These are phyloP conservation scores for Linum trigynum DNA, from an alignment of 345 rosid species.

Conservation along the genomic window DNA sequence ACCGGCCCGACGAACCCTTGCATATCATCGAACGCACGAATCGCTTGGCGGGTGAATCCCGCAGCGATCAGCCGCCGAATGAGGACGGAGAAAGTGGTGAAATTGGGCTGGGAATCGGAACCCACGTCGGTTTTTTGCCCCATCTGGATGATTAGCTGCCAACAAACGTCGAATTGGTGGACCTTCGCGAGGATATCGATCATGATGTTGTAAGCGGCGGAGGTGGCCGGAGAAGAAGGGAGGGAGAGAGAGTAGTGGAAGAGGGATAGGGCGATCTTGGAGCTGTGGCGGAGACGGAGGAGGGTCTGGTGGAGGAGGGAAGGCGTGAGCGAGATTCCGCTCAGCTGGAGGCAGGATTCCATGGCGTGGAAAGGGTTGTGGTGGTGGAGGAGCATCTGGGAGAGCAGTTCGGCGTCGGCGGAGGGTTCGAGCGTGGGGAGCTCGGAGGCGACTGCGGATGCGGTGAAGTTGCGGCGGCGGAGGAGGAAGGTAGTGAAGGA, in stretches of 20 bases:
- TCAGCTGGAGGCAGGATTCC: conserved; percentile 76
- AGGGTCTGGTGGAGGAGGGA: conserved; percentile 66
- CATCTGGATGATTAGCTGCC: conserved; percentile 71
- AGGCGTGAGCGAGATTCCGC: conserved; percentile 55
- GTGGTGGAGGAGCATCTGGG: conserved; percentile 55
- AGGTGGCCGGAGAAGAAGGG: conserved; percentile 28
- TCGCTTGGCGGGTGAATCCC: conserved; percentile 79
- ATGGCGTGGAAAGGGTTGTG: conserved; percentile 80
- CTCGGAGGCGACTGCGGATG: conserved; percentile 6
- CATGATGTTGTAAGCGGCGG: conserved; percentile 38
- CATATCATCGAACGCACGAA: conserved; percentile 72
- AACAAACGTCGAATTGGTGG: conserved; percentile 65
- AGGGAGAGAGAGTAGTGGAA: conserved; percentile 45
- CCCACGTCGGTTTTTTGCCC: conserved; percentile 21
- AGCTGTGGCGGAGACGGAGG: conserved; percentile 73
- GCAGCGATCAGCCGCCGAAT: conserved; percentile 66
- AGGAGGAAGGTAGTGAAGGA: neutral
- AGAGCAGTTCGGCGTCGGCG: conserved; percentile 54
- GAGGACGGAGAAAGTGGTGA: conserved; percentile 54
- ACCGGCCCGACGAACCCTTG: conserved; percentile 28
- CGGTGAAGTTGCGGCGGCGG: neutral
- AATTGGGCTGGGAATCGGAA: conserved; percentile 18
- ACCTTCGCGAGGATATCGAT: conserved; percentile 66
- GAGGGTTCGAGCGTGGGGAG: conserved; percentile 52
- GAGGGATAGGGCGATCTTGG: conserved; percentile 58